Evolutionary conservation across 2,329 filamentous ascomycete genomes (phyloP).

Genomic region (Epichloe coenophiala): DNA sequence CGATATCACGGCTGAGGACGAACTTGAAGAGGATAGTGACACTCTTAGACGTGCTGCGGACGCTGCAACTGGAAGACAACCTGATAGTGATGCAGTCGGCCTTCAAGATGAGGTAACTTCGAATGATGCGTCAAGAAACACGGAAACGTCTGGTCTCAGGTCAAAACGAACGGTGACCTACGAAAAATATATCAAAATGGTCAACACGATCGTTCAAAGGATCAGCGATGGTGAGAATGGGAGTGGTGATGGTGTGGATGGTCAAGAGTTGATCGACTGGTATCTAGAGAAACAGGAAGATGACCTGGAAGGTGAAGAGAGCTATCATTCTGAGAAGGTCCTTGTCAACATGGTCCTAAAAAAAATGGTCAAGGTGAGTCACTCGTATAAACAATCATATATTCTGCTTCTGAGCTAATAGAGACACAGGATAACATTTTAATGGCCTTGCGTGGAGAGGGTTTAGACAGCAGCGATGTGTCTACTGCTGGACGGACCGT

Average conservation of each 20-base stretch:
- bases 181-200: conserved; percentile 85
- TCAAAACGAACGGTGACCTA: conserved; percentile 83
- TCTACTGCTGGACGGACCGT: conserved; percentile 34
- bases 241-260: conserved; percentile 70
- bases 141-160: conserved; percentile 18
- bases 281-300: conserved; percentile 86
- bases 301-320: conserved; percentile 68
- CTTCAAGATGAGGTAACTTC: conserved; percentile 21
- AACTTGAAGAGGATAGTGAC: conserved; percentile 30
- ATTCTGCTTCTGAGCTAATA: conserved; percentile 13
- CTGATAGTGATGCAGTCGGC: conserved; percentile 30
- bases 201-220: conserved; percentile 71
- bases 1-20: conserved; percentile 72
- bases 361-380: conserved; percentile 83
- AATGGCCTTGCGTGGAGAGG: conserved; percentile 60
- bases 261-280: conserved; percentile 71
- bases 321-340: conserved; percentile 59
- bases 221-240: conserved; percentile 71
- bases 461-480: conserved; percentile 35
- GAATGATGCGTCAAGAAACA: conserved; percentile 17
- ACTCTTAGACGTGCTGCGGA: conserved; percentile 27
- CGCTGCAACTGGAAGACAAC: conserved; percentile 30
- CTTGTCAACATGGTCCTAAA: conserved; percentile 77
- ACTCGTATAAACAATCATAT: background rate
- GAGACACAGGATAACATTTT: conserved; percentile 66